Percentiles rank a stretch among this genome's conserved stretches.
These are phyloP conservation scores for Colletotrichum orbiculare DNA, from an alignment of 2,329 filamentous ascomycete species.

Conservation along the genomic window DNA sequence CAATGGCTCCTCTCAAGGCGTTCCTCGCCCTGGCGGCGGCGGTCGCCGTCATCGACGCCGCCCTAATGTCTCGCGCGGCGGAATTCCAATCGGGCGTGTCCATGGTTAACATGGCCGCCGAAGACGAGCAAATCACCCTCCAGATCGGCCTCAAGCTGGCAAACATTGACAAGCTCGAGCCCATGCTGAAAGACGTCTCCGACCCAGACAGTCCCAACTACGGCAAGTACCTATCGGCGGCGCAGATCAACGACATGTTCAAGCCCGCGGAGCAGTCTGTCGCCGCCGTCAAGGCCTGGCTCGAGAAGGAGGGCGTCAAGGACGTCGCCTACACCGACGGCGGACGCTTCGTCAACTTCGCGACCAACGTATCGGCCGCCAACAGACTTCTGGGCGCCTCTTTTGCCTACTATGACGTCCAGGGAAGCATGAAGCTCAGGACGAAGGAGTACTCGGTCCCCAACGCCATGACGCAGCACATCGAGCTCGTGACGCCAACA, in stretches of 20 bases:
- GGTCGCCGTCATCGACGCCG: constrained; percentile 27
- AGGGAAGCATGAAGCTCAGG: constrained; percentile 48
- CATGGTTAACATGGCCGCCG: constrained; percentile 32
- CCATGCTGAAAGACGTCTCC: constrained; percentile 41
- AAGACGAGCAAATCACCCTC: constrained; percentile 37
- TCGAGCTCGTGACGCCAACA: constrained; percentile 59
- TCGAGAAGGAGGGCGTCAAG: constrained; percentile 36
- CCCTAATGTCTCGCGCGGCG: constrained; percentile 37
- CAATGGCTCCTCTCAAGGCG: constrained; percentile 28
- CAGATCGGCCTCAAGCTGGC: constrained; percentile 38
- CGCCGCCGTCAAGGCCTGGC: constrained; percentile 40
- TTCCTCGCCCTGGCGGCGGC: constrained; percentile 31
- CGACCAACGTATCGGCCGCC: constrained; percentile 47
- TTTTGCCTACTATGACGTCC: constrained; percentile 55
- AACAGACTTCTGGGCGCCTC: constrained; percentile 53
- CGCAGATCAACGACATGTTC: constrained; percentile 41
- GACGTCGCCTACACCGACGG: constrained; percentile 35
- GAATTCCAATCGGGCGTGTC: constrained; percentile 32
- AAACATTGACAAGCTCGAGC: constrained; percentile 42
- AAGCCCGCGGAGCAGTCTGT: constrained; percentile 39
- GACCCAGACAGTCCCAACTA: constrained; percentile 42
- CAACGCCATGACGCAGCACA: constrained; percentile 48
- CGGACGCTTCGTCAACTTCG: constrained; percentile 46
- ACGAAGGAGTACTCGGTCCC: constrained; percentile 44
- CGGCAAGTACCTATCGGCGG: constrained; percentile 41